Percentiles rank a stretch among this genome's conserved stretches.
Evolutionary conservation across 2,329 filamentous ascomycete genomes (phyloP).

Genomic region (Microcyclosporella mali): DNA sequence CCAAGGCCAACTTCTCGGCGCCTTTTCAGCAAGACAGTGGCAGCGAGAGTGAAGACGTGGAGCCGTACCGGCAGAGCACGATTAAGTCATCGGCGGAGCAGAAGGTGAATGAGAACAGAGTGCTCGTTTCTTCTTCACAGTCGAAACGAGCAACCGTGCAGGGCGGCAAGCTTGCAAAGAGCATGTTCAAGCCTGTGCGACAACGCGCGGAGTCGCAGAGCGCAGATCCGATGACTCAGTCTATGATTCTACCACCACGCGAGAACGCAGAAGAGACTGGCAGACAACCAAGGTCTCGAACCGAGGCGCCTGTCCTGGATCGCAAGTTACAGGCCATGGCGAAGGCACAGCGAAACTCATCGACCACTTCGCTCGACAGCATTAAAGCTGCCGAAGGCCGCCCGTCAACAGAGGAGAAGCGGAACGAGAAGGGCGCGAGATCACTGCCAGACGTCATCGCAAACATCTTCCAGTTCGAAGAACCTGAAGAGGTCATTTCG

Average conservation of each 20-base stretch:
- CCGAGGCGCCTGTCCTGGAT: conserved; percentile 65
- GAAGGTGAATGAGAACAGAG: conserved; percentile 6
- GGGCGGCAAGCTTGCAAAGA: conserved; percentile 57
- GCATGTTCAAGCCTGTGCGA: conserved; percentile 53
- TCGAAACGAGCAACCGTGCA: conserved; percentile 35
- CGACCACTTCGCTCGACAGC: conserved; percentile 8
- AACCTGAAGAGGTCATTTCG: conserved; percentile 76
- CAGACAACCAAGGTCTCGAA: conserved; percentile 34
- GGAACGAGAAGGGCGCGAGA: conserved; percentile 1
- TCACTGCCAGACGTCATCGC: conserved; percentile 23
- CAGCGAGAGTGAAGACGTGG: conserved; percentile 52
- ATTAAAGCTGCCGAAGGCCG: conserved; percentile 3
- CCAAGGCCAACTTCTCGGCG: conserved; percentile 69
- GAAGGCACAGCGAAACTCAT: conserved; percentile 25
- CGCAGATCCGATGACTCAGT: conserved; percentile 28
- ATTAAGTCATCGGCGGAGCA: conserved; percentile 5
- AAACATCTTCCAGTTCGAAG: conserved; percentile 74
- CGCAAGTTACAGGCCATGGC: conserved; percentile 49
- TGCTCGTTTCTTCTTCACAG: neutral
- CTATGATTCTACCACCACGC: conserved; percentile 24
- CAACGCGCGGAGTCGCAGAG: conserved; percentile 29
- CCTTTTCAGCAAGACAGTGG: conserved; percentile 64
- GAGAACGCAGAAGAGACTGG: conserved; percentile 10
- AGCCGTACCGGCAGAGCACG: conserved; percentile 14
- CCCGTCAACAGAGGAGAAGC: neutral